Evolutionary conservation across 1,139 yeast genomes (phyloP), one percentile per base, ranked within the genome.

Genomic region (Debaryomycetaceae sp.): DNA sequence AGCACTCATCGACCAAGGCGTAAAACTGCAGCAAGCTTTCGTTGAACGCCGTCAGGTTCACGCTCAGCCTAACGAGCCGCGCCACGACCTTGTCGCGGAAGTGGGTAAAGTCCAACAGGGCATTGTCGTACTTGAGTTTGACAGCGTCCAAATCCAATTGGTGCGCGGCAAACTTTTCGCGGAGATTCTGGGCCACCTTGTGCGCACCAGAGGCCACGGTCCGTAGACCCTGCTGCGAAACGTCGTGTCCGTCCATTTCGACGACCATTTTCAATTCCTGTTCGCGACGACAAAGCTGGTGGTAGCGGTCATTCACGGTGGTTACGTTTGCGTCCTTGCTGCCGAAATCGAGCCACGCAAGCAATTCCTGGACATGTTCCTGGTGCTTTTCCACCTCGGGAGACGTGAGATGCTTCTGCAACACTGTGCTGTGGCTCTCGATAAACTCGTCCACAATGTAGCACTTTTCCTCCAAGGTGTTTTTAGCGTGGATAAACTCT

Each of bases 341-440:
- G 15, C 77, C 87, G 39, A 70, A 75, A 31, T 83, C 94, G 23
- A 85, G 58, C 95, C 95, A 83, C 37, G 80, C 92, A 30, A 80
- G 55, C 15, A 65, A 55, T 15, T 73, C 77, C 19, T 58, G 38
- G 2, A 78, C 66, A 22, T 40, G 38, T 3, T 37, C 26, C 19
- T 43, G 37, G 24, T 47, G 42, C 7, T 39, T 39, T 0, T 48
- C 46, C 2, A 62, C 39, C 4, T 68, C 58, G 7, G 47, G 46
- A 4, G 53, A 57, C 3, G 62, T 30, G 13, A 67, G 40, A 10
- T 56, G 58, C 8, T 49, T 41, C 7, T 64, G 60, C 5, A 58
- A 37, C 2, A 49, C 51, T 1, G 55, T 60, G 23, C 65, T 68
- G 23, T 72, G 62, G 23, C 64, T 68, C 11, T 72, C 77, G 18